Base-by-base conservation (phyloP, 495 filamentous ascomycete genomes). In the Trichoderma reesei region DNA sequence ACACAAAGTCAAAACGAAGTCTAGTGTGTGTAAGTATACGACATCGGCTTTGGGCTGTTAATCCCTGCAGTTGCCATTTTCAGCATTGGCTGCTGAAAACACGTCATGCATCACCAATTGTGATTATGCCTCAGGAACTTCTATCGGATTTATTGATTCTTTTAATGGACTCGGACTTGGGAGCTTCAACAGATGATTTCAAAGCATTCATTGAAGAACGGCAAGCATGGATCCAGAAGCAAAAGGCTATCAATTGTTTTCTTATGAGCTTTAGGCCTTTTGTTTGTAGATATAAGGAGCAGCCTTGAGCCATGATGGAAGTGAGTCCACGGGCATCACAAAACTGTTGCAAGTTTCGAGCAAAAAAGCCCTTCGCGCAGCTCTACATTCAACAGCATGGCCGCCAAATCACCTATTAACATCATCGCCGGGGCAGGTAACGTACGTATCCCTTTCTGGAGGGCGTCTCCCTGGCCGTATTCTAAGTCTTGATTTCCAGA, bases 391-490 rank as follows among this genome's bases (percentile, higher is more conserved):
- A 56, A 36, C 26, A 26, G 26, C 0, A 56, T 56, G 51, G 26
- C 26, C 16, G 36, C 59, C 5, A 66, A 66, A 54, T 16, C 44
- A 16, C 67, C 65, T 1, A 41, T 68, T 0, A 67, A 68, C 10
- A 48, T 68, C 34, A 60, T 67, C 36, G 59, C 67, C 14, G 67
- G 67, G 26, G 64, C 65, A 13, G 62, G 62, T 37, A 66, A 56
- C 41, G 67, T 68, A 60, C 11, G 26, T 26, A 26, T 26, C 26
- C 14, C 18, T 14, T 5, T 11, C 16, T 26, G 26, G n/a, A 3
- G 3, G 10, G 18, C 33, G 33, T 9, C 5, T 34, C 1, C 3
- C 0, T 0, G 26, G 14, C 18, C 11, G 33, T 34, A 14, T 16
- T 14, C 51, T 56, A 11, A 56, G 5, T 10, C 6, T 39, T 11